Percentiles rank a stretch among this genome's conserved stretches.
These are phyloP conservation scores for Gaultheria prostrata DNA, from an alignment of 148 eudicot genomes.

Conservation along the genomic window DNA sequence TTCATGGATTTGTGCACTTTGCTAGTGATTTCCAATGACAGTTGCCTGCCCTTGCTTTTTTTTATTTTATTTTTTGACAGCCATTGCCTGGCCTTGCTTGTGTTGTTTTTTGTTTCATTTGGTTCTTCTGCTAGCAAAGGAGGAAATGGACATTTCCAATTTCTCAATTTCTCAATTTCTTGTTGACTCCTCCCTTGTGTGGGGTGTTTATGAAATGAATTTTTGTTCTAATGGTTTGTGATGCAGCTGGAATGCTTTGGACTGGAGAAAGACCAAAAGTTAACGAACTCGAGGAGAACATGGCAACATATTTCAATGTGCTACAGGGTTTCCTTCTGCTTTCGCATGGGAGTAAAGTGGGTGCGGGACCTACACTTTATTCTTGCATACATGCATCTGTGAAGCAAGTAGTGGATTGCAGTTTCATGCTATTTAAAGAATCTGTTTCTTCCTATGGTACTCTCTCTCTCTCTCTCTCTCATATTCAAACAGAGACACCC, in stretches of 20 bases:
- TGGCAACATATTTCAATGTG: conserved; percentile 71
- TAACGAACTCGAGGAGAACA: conserved; percentile 77
- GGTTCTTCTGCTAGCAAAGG: neutral
- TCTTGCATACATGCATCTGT: conserved; percentile 64
- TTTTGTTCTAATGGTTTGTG: neutral
- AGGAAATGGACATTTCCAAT: neutral
- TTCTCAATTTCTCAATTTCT: neutral
- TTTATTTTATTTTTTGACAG: too few relatives aligned
- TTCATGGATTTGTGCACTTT: conserved; percentile 5
- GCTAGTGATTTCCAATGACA: neutral
- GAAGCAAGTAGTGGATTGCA: conserved; percentile 79
- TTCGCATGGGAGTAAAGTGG: conserved; percentile 67
- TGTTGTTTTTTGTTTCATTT: neutral
- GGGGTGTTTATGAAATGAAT: neutral
- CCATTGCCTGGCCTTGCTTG: conserved; percentile 12
- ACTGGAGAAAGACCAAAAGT: conserved; percentile 61
- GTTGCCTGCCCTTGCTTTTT: conserved; percentile 11
- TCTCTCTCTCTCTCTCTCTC: conserved; percentile 16
- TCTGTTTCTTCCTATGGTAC: conserved; percentile 76
- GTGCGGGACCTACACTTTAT: conserved; percentile 84
- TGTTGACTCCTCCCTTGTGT: neutral
- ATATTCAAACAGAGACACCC: neutral
- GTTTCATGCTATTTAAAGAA: conserved; percentile 73
- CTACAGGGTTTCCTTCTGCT: conserved; percentile 83
- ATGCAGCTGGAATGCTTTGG: conserved; percentile 88